Evolutionary conservation across 345 rosid genomes (phyloP).

Genomic region (Eucalyptus albens): DNA sequence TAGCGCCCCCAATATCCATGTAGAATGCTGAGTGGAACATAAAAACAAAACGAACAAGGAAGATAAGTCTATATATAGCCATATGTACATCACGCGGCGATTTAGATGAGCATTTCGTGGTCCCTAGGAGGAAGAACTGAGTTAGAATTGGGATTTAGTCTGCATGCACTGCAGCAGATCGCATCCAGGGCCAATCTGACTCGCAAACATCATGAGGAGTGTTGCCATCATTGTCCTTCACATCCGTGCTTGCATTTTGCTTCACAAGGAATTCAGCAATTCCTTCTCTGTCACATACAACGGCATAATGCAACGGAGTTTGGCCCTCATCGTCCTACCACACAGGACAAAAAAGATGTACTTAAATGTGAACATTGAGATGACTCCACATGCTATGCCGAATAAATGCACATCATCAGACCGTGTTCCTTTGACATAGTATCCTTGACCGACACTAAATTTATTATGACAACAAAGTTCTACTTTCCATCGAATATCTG

Average conservation of each 20-base stretch:
- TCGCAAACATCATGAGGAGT: conserved; percentile 56
- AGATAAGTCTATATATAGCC: not conserved
- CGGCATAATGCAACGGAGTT: conserved; percentile 89
- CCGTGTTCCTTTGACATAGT: not conserved
- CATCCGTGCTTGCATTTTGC: conserved; percentile 49
- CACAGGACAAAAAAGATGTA: not conserved
- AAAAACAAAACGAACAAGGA: not conserved
- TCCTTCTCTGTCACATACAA: conserved; percentile 73
- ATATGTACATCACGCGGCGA: conserved; percentile 15
- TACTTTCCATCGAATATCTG: not conserved
- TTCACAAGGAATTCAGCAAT: conserved; percentile 70
- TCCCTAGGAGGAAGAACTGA: not conserved
- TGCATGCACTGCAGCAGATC: not conserved
- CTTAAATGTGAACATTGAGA: not conserved
- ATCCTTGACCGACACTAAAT: not conserved
- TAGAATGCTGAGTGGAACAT: not conserved
- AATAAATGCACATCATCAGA: not conserved
- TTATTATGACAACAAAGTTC: not conserved
- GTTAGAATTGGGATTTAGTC: not conserved
- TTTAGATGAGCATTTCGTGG: not conserved
- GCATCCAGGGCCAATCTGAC: conserved; percentile 62
- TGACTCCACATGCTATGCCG: not conserved
- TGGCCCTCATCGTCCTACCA: conserved; percentile 92
- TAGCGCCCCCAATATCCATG: not conserved
- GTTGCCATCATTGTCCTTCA: conserved; percentile 61